Evolutionary conservation across 169 alveolate genomes (phyloP).

Genomic region (Besnoitia besnoiti): DNA sequence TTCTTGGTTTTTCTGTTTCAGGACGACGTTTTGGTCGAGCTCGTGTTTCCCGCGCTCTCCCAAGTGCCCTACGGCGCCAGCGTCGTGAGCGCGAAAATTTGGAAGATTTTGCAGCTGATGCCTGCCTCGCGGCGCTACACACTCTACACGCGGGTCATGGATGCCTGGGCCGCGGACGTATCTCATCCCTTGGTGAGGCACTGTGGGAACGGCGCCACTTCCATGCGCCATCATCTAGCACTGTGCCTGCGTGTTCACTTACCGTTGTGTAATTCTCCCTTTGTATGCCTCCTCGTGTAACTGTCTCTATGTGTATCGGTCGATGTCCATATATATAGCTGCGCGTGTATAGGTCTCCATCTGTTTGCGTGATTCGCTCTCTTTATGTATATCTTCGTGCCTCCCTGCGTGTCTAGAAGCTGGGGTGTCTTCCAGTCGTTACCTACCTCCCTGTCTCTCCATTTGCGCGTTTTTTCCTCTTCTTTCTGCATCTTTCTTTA

Average conservation of each 20-base stretch:
- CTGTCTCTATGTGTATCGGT: not conserved
- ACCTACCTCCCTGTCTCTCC: not conserved
- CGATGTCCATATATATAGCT: not conserved
- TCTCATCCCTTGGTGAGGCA: slow-evolving; percentile 33
- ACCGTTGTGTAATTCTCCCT: not conserved
- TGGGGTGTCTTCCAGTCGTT: no score
- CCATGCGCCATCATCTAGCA: not conserved
- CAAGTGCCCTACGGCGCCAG: slow-evolving; percentile 49
- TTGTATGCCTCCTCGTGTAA: not conserved
- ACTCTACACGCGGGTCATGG: slow-evolving; percentile 38
- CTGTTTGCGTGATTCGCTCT: no score
- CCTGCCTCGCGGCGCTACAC: slow-evolving; percentile 52
- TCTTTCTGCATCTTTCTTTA: not conserved
- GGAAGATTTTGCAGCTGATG: slow-evolving; percentile 30
- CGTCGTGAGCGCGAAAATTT: slow-evolving; percentile 23
- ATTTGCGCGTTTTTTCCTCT: not conserved
- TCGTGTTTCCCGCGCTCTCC: slow-evolving; percentile 50
- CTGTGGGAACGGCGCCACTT: not conserved
- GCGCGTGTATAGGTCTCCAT: not conserved
- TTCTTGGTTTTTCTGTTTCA: not conserved
- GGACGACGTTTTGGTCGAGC: slow-evolving; percentile 43
- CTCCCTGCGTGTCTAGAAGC: no score
- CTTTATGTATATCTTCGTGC: not conserved
- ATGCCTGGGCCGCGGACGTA: slow-evolving; percentile 7
- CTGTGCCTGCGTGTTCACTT: not conserved